Conservation (phyloP, 2,329 filamentous ascomycete species). For the Ceratocystis destructans region DNA sequence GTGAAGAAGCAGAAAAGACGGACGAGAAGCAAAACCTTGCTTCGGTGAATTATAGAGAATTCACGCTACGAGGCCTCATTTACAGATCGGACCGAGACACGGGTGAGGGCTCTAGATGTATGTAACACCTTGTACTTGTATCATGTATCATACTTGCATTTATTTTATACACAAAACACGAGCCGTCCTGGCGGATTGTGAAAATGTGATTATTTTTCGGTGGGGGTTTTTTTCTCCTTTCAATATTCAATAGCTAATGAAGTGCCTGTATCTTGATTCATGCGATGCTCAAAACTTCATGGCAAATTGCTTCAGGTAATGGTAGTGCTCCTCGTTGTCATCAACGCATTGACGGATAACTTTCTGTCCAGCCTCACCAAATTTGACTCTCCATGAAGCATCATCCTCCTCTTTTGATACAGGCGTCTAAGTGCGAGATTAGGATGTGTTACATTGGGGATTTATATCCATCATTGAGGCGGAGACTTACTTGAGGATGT, state of each 20-base stretch:
- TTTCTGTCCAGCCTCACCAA: constrained; percentile 54
- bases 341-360: constrained; percentile 58
- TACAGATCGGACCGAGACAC: not conserved
- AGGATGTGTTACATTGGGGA: constrained; percentile 13
- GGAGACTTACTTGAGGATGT: constrained; percentile 41
- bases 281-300: constrained; percentile 38
- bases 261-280: not conserved
- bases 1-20: not conserved
- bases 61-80: constrained; percentile 6
- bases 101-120: constrained; percentile 8
- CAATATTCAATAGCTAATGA: not conserved
- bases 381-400: constrained; percentile 60
- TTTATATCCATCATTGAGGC: not conserved
- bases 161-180: constrained; percentile 3
- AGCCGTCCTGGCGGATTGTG: not conserved
- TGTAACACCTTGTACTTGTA: constrained; percentile 19
- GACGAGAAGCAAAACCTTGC: not conserved
- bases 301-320: constrained; percentile 68
- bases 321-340: constrained; percentile 59
- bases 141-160: constrained; percentile 17
- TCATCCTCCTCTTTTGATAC: constrained; percentile 54
- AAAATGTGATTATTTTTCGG: not conserved
- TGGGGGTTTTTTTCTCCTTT: not conserved
- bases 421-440: constrained; percentile 34
- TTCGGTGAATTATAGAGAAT: constrained; percentile 6